Conservation (phyloP, 352 stramenopile species). For the Phytophthora pini region DNA sequence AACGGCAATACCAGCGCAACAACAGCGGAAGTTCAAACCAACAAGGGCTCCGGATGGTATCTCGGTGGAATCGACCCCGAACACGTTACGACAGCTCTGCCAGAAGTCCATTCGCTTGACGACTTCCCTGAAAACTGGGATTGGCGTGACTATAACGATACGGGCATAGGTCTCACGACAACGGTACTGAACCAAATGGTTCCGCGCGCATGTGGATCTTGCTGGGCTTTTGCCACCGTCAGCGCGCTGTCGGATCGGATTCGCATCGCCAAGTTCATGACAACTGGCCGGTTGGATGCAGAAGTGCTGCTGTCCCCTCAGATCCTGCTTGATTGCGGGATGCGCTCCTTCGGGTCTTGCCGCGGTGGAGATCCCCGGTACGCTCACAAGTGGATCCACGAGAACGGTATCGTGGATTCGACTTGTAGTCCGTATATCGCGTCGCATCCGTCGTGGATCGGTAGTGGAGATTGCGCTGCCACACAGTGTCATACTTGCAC, state of each 20-base stretch:
- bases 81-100: conserved; percentile 44
- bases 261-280: conserved; percentile 65
- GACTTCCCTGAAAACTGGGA: conserved; percentile 70
- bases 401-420: conserved; percentile 77
- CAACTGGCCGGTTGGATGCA: conserved; percentile 50
- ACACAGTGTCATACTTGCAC: conserved; percentile 68
- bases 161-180: conserved; percentile 66
- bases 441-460: conserved; percentile 77
- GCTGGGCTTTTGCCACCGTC: conserved; percentile 71
- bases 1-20: conserved; percentile 20
- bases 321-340: conserved; percentile 71
- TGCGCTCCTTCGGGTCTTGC: conserved; percentile 79
- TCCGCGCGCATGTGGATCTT: conserved; percentile 70
- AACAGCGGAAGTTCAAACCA: conserved; percentile 1
- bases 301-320: conserved; percentile 72
- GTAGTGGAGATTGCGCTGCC: conserved; percentile 45
- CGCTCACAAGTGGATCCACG: conserved; percentile 81
- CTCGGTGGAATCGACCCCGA: conserved; percentile 63
- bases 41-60: conserved; percentile 61
- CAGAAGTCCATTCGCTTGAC: conserved; percentile 49
- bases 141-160: conserved; percentile 76
- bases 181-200: conserved; percentile 79
- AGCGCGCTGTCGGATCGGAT: conserved; percentile 75
- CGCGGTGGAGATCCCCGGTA: conserved; percentile 69
- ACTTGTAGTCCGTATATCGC: conserved; percentile 81